Base-by-base conservation (phyloP, 2,329 filamentous ascomycete species). In the Microcyclospora tardicrescens region DNA sequence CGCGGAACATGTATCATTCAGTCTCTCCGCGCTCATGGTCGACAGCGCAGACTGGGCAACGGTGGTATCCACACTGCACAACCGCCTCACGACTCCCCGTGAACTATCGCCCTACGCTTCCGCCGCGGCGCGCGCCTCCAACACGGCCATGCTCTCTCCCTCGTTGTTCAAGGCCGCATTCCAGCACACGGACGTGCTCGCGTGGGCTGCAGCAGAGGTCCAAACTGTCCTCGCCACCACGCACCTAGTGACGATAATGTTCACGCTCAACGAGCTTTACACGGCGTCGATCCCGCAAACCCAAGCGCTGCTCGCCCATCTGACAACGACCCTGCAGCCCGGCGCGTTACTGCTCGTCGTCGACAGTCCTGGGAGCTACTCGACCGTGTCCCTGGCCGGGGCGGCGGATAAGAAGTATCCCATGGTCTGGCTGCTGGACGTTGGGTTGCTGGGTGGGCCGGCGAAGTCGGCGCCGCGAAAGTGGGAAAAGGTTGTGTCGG, bases 251-350 rank as follows among this genome's bases (percentile, higher is more conserved):
- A 94, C 87, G 0, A 64, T 96, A 10, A 75, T 96, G 62, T 98
- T 96, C 67, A 95, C 89, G 0, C 72, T 96, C 34, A 96, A 96
- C 59, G 91, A 98, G 62, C 76, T 98, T 0, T 96, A 95, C 65
- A 81, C 83, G 0, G 68, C 75, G 0, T 84, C 79, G 1, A 75
- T 86, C 16, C 68, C 77, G 2, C 75, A 77, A 49, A 85, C 89
- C 0, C 93, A 89, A 0, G 66, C 68, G 3, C 79, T 96, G 47
- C 68, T 98, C 0, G 69, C 85, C 3, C 66, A 66, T 1, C 63
- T 95, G 13, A 84, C 81, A 0, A 65, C 72, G 2, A 48, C 63
- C 1, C 56, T 82, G 2, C 62, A 68, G 0, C 43, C 65, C 0
- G 79, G 76, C 1, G 75, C 84, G 2, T 59, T 89, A 30, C 65